phyloP scores from a whole-genome alignment of 1,284 basidiomycete species.

The Leccinum huronense region DNA sequence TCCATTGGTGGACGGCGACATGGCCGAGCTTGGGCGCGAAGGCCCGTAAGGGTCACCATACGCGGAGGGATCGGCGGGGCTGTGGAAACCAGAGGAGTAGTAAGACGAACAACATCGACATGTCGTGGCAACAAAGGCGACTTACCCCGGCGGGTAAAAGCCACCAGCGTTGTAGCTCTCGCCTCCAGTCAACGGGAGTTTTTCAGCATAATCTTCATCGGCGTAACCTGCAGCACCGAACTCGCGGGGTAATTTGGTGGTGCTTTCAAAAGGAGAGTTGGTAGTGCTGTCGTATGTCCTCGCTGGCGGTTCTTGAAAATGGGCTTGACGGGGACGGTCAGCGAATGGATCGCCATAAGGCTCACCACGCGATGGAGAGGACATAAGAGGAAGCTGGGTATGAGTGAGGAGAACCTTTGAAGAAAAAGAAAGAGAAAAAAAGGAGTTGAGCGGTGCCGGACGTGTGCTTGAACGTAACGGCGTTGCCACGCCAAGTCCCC shows the following conservation, averaged over 20 bases:
- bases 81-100: constrained; percentile 25
- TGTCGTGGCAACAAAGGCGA: constrained; percentile 14
- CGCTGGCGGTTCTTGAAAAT: constrained; percentile 54
- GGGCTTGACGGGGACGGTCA: constrained; percentile 58
- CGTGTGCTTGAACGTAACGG: neutral
- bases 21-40: constrained; percentile 58
- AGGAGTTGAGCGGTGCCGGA: constrained; percentile 13
- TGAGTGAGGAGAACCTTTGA: constrained; percentile 10
- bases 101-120: neutral
- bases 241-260: constrained; percentile 53
- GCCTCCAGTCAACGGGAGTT: constrained; percentile 63
- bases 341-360: constrained; percentile 65
- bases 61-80: constrained; percentile 57
- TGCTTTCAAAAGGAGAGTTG: constrained; percentile 52
- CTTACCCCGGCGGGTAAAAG: constrained; percentile 72
- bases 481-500: too few species aligned
- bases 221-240: constrained; percentile 47
- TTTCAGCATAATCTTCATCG: constrained; percentile 70
- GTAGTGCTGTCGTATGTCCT: constrained; percentile 43
- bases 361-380: constrained; percentile 44
- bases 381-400: constrained; percentile 39
- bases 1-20: constrained; percentile 63
- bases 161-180: constrained; percentile 52
- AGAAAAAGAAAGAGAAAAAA: constrained; percentile 11
- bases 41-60: constrained; percentile 64